These are phyloP conservation scores for Fusarium irregulare DNA, from an alignment of 2,329 filamentous ascomycete species.

Conservation along the genomic window DNA sequence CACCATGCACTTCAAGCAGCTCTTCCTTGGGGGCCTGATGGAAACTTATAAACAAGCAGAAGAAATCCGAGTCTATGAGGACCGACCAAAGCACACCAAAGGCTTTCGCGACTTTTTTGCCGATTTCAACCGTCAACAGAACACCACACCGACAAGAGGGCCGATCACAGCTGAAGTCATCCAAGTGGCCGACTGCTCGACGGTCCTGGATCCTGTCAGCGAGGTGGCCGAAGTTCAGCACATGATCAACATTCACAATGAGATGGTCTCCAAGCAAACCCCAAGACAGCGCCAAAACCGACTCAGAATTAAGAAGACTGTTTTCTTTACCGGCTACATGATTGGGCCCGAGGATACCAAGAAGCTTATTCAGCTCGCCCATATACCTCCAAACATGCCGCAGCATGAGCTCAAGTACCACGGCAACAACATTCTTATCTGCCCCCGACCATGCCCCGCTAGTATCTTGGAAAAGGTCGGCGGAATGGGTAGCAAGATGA, in stretches of 20 bases:
- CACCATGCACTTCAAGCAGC: constrained; percentile 94
- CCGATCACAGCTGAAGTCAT: constrained; percentile 83
- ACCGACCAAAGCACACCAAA: constrained; percentile 75
- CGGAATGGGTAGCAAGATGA: constrained; percentile 84
- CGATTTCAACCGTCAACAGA: constrained; percentile 75
- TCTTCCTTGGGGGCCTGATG: constrained; percentile 82
- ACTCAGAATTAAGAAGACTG: constrained; percentile 83
- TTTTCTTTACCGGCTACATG: constrained; percentile 94
- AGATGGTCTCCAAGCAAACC: constrained; percentile 53
- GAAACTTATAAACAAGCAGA: constrained; percentile 85
- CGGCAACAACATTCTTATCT: constrained; percentile 92
- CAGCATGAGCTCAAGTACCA: constrained; percentile 82
- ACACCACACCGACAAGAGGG: constrained; percentile 63
- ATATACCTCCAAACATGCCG: constrained; percentile 69
- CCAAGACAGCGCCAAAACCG: constrained; percentile 54
- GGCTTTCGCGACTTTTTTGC: constrained; percentile 87
- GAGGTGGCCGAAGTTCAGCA: constrained; percentile 88
- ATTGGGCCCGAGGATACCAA: constrained; percentile 78
- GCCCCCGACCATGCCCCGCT: constrained; percentile 77
- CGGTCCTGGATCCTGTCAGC: constrained; percentile 77
- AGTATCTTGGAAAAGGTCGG: constrained; percentile 85
- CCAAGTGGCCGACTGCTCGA: constrained; percentile 82
- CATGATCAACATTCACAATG: constrained; percentile 90
- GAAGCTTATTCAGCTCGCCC: constrained; percentile 75
- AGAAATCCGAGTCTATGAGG: constrained; percentile 83